phyloP scores from a whole-genome alignment of 352 stramenopile species.

The Globisporangium viniferum region DNA sequence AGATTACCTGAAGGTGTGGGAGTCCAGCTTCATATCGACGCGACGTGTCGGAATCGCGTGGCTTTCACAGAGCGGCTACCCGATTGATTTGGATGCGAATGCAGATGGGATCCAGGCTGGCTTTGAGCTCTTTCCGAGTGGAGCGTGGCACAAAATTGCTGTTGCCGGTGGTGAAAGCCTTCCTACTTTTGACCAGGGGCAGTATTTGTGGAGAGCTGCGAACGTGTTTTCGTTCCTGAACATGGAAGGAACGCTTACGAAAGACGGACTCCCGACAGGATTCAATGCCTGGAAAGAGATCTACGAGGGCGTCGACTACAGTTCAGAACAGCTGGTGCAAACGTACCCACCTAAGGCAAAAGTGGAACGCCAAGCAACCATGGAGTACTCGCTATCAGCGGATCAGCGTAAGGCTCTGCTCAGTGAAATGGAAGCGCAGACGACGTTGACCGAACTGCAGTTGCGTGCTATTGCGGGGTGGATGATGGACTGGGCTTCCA shows the following conservation, averaged over 20 bases:
- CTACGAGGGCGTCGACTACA: conserved; percentile 50
- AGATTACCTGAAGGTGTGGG: conserved; percentile 45
- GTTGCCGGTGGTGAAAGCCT: conserved; percentile 9
- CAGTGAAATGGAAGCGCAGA: conserved; percentile 24
- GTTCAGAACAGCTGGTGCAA: conserved; percentile 38
- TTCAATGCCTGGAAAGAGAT: conserved; percentile 62
- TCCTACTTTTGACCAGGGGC: conserved; percentile 35
- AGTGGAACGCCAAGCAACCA: conserved; percentile 13
- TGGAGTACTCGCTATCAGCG: conserved; percentile 21
- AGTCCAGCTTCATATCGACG: conserved; percentile 36
- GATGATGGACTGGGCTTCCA: conserved; percentile 47
- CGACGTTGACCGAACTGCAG: conserved; percentile 34
- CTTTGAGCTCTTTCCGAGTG: conserved; percentile 49
- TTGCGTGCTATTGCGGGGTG: conserved; percentile 41
- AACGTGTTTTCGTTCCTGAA: conserved; percentile 48
- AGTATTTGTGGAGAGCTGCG: conserved; percentile 34
- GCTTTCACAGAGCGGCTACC: conserved; percentile 26
- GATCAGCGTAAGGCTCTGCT: conserved; percentile 28
- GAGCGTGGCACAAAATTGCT: conserved; percentile 23
- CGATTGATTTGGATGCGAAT: conserved; percentile 42
- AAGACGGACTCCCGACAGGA: conserved; percentile 34
- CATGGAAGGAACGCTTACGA: conserved; percentile 11
- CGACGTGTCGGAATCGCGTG: conserved; percentile 32
- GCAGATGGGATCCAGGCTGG: conserved; percentile 35
- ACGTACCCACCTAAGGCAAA: conserved; percentile 35